Base-by-base conservation (phyloP, 2,329 filamentous ascomycete species). In the Fusarium agapanthi region DNA sequence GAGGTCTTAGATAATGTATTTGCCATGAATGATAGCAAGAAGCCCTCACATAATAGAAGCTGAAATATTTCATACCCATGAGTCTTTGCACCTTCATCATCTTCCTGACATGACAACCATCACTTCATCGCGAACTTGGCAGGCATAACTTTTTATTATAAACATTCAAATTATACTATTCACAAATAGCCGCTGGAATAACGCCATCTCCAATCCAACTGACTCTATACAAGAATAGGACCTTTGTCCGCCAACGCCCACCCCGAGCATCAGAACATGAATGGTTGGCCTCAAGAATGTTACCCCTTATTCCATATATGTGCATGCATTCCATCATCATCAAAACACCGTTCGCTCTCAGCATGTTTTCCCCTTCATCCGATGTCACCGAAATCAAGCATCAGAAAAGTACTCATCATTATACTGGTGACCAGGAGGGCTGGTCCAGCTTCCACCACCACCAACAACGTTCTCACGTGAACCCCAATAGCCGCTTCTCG, bases 341-440 rank as follows among this genome's bases (percentile, higher is more conserved):
- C 51, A 59, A 66, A 73, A 75, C 61, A 64, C 67, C 74, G 58
- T 50, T 67, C 66, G 53, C 61, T 72, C 71, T 75, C 62, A 72
- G 74, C 63, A 67, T 67, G 40, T 60, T 65, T 66, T 66, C 43
- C 69, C 61, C 57, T 43, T 62, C 47, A 54, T 70, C 68, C 47
- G 48, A 65, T 64, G 70, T 69, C 57, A 61, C 61, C 41, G 64
- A 63, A 64, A 59, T 74, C 66, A 89, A 67, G 81, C 84, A 73
- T 89, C 87, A 48, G 86, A 87, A 75, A 86, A 88, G 74, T 88
- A 89, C 66, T 88, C 87, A 40, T 89, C 87, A 53, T 86, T 85
- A 72, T 86, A 87, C 50, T 84, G 82, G 54, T 87, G 85, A 53
- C 80, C 80, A 22, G 79, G 80, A 60, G 82, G 81, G 73, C 77